A percentile compares a stretch with the other conserved stretches of the same genome.
phyloP scores from a whole-genome alignment of 176 grass and related monocot species.

The Pontederia crassipes region DNA sequence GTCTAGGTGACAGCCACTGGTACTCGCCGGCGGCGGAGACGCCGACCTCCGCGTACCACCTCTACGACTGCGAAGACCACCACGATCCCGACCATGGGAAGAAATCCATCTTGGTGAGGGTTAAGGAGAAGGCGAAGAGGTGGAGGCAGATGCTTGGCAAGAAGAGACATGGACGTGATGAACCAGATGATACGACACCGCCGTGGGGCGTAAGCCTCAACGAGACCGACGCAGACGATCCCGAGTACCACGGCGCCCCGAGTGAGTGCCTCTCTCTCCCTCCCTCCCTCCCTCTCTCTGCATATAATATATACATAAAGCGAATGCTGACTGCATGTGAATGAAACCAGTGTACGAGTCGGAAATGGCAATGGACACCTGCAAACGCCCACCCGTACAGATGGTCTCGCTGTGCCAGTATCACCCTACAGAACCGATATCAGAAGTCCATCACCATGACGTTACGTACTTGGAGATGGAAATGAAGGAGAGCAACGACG shows the following conservation, averaged over 20 bases:
- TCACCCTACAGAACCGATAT: no score
- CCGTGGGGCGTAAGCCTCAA: neutral
- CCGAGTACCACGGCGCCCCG: constrained; percentile 32
- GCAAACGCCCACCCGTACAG: no score
- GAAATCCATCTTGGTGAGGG: constrained; percentile 50
- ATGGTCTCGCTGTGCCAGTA: no score
- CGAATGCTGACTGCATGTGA: no score
- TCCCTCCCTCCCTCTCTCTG: neutral
- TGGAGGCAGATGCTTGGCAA: constrained; percentile 40
- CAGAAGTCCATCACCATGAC: no score
- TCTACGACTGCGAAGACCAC: neutral
- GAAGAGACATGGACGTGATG: constrained; percentile 13
- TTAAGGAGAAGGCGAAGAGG: constrained; percentile 81
- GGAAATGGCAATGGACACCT: no score
- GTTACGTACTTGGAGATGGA: no score
- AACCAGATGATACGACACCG: neutral
- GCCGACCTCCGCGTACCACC: neutral
- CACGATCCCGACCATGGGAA: constrained; percentile 38
- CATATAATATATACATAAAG: neutral
- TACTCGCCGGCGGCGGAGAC: neutral
- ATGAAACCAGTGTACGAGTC: no score
- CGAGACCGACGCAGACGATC: constrained; percentile 14
- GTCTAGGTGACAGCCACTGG: neutral
- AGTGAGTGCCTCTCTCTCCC: constrained; percentile 22
- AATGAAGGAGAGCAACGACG: no score